Conservation (phyloP, 2,329 filamentous ascomycete species). For the Podosphaera fusca region DNA sequence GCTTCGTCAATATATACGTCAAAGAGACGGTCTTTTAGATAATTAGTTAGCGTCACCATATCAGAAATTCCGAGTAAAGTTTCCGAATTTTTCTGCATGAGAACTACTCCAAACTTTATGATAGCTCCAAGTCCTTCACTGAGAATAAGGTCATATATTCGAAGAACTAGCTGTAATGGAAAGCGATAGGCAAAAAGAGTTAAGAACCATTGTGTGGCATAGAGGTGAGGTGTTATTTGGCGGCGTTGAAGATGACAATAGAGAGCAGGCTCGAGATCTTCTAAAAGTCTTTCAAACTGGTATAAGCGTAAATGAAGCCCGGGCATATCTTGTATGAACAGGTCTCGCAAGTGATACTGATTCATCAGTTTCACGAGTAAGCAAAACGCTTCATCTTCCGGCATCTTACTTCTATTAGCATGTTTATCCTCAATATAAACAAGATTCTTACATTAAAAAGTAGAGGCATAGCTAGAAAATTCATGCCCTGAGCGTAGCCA, state of each 20-base stretch:
- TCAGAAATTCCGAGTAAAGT: constrained; percentile 66
- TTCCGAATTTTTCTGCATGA: constrained; percentile 85
- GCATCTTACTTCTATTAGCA: constrained; percentile 38
- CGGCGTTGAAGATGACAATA: constrained; percentile 83
- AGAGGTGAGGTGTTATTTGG: constrained; percentile 73
- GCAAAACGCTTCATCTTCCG: constrained; percentile 90
- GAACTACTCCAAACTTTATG: constrained; percentile 75
- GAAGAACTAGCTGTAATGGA: constrained; percentile 80
- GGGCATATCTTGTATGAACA: constrained; percentile 92
- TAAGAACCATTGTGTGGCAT: constrained; percentile 97
- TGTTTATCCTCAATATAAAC: constrained; percentile 1
- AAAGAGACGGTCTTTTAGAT: constrained; percentile 82
- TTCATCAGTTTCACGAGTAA: constrained; percentile 88
- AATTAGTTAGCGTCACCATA: constrained; percentile 71
- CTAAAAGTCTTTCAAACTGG: constrained; percentile 81
- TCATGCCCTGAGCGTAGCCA: constrained; percentile 96
- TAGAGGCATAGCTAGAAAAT: constrained; percentile 90
- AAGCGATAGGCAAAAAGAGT: constrained; percentile 98
- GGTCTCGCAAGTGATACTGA: constrained; percentile 75
- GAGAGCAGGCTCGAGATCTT: constrained; percentile 80
- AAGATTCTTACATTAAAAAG: constrained; percentile 56
- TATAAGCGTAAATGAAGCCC: constrained; percentile 83
- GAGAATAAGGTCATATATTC: constrained; percentile 87
- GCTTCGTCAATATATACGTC: constrained; percentile 93
- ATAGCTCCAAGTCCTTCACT: constrained; percentile 86